Evolutionary conservation across 2,329 filamentous ascomycete species (phyloP).

Genomic region (Mariannaea elegans): DNA sequence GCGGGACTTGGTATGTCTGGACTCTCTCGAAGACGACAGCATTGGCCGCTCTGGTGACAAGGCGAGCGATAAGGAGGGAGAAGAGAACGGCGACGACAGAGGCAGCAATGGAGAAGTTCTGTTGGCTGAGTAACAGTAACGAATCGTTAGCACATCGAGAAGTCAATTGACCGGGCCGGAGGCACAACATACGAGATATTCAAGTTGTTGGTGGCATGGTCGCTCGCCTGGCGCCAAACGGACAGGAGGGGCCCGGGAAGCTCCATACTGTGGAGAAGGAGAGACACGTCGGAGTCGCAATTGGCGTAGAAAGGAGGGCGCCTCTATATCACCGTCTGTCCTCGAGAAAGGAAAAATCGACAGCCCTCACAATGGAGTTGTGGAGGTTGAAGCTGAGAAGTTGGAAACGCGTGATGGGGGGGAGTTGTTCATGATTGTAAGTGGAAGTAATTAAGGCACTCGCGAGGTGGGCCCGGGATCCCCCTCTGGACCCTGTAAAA

Average conservation of each 20-base stretch:
- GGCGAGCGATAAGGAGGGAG: slow-evolving; percentile 43
- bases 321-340: not conserved
- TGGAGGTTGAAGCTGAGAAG: not conserved
- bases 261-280: slow-evolving; percentile 26
- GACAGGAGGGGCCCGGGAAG: slow-evolving; percentile 28
- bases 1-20: slow-evolving; percentile 67
- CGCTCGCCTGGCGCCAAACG: slow-evolving; percentile 31
- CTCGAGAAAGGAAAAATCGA: no score
- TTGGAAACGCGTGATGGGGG: slow-evolving; percentile 6
- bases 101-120: slow-evolving; percentile 40
- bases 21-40: slow-evolving; percentile 46
- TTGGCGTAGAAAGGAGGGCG: not conserved
- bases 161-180: not conserved
- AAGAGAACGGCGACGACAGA: slow-evolving; percentile 43
- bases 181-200: slow-evolving; percentile 38
- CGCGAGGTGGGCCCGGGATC: slow-evolving; percentile 19
- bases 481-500: slow-evolving; percentile 18
- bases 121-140: slow-evolving; percentile 30
- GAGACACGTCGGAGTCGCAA: slow-evolving; percentile 2
- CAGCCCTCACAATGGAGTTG: no score
- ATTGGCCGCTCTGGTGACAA: slow-evolving; percentile 34
- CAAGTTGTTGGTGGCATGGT: slow-evolving; percentile 32
- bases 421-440: not conserved
- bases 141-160: slow-evolving; percentile 7
- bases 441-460: not conserved